Base-by-base conservation (phyloP, 257 asterid species). In the Ophiorrhiza pumila region DNA sequence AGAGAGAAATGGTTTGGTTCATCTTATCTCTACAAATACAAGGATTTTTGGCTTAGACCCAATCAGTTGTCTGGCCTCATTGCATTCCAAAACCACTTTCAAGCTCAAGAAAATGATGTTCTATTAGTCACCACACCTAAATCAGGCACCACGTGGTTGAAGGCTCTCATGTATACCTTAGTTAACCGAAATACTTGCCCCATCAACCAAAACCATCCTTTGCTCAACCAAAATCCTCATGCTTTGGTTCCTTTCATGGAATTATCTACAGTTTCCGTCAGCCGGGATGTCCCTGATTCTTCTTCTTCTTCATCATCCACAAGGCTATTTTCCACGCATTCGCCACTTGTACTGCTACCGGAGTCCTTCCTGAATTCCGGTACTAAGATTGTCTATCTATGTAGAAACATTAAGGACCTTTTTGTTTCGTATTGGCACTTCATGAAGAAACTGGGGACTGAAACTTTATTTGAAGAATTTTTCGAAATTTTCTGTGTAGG, bases 361-460 rank as follows among this genome's bases (percentile, higher is more conserved):
- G 81, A 71, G 17, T 67, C 82, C 1, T 2, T 76, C 31, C 80
- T 74, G 52, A 52, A 29, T 12, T 71, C 83, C 1, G 42, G 50
- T 10, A 71, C 75, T 39, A 83, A 83, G 58, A 73, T 85, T 31
- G 84, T 85, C 5, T 85, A 78, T 62, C 79, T 85, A 2, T 77
- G 81, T 20, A 65, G 87, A 11, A 71, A 85, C 69, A 85, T 82
- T 0, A 85, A 85, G 63, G 87, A 85, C 69, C 73, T 80, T 2
- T 65, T 85, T 12, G 71, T 85, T 52, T 83, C 87, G 0, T 68
- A 59, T 31, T 85, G 87, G 85, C 79, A 83, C 64, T 85, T 83
- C 22, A 43, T 74, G 49, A 85, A 78, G 23, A 31, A 60, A 10
- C 20, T 12, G 4, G 25, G 4, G 57, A 20, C n/a, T 7, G 57